Evolutionary conservation across 2,329 filamentous ascomycete species (phyloP).

Genomic region (Albifimbria verrucaria): DNA sequence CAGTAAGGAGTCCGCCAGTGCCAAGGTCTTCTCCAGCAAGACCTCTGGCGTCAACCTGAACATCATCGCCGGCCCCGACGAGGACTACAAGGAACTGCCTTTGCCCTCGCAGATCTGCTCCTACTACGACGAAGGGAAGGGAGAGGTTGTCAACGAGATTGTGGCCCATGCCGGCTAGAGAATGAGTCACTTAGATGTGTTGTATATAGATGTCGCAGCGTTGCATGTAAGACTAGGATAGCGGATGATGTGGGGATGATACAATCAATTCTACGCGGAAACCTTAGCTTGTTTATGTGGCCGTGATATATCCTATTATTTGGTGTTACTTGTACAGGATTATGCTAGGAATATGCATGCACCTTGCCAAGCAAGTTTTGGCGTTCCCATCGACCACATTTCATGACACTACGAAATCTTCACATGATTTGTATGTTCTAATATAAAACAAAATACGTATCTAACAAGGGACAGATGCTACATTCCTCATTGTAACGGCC

Average conservation of each 20-base stretch:
- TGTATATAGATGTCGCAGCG: neutral
- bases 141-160: constrained; percentile 84
- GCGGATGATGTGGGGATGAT: neutral
- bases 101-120: constrained; percentile 88
- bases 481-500: neutral
- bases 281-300: no score
- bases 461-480: neutral
- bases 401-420: neutral
- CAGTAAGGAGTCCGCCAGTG: constrained; percentile 70
- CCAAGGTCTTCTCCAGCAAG: constrained; percentile 89
- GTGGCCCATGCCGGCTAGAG: constrained; percentile 83
- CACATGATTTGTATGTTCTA: neutral
- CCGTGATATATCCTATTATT: no score
- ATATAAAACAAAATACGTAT: neutral
- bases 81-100: constrained; percentile 83
- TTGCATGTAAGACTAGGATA: neutral
- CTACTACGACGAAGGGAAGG: constrained; percentile 65
- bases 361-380: no score
- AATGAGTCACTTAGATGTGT: neutral
- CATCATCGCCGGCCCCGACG: constrained; percentile 65
- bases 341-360: no score
- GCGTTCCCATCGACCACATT: no score
- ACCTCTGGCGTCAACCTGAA: constrained; percentile 85
- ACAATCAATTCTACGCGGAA: no score
- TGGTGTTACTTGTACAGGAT: no score